Evolutionary conservation across 1,139 yeast species (phyloP).

Genomic region (Blastobotrys proliferans): DNA sequence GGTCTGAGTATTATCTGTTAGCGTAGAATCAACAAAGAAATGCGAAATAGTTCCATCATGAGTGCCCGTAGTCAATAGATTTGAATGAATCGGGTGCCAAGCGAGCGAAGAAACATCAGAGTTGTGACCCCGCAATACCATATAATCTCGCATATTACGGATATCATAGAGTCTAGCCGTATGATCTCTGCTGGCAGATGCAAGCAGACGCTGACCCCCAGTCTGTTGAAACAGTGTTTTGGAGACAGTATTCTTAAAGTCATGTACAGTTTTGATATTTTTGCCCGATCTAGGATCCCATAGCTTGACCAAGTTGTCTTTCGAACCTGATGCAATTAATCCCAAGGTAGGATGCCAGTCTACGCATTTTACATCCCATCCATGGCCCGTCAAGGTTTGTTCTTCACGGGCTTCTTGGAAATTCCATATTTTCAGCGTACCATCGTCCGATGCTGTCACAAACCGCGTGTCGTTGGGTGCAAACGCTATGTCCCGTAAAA

Average conservation of each 20-base stretch:
- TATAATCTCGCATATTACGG: conserved; percentile 73
- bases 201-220: conserved; percentile 65
- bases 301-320: conserved; percentile 84
- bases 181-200: conserved; percentile 84
- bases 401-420: conserved; percentile 89
- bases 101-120: conserved; percentile 80
- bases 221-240: conserved; percentile 72
- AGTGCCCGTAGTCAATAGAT: conserved; percentile 78
- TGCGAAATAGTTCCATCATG: conserved; percentile 85
- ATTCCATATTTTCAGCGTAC: conserved; percentile 86
- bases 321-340: conserved; percentile 61
- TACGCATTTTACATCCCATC: conserved; percentile 97
- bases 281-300: conserved; percentile 94
- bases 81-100: conserved; percentile 90
- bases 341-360: conserved; percentile 96
- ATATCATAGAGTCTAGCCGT: conserved; percentile 85
- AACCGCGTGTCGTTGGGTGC: conserved; percentile 88
- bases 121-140: conserved; percentile 72
- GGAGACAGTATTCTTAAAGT: conserved; percentile 89
- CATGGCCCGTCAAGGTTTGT: conserved; percentile 78
- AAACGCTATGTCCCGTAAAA: conserved; percentile 81
- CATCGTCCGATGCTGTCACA: conserved; percentile 90
- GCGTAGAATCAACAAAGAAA: conserved; percentile 58
- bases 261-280: conserved; percentile 77
- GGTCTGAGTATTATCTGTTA: conserved; percentile 27